Evolutionary conservation across 129 eudicot genomes (phyloP).

Genomic region (Flaveria bidentis): DNA sequence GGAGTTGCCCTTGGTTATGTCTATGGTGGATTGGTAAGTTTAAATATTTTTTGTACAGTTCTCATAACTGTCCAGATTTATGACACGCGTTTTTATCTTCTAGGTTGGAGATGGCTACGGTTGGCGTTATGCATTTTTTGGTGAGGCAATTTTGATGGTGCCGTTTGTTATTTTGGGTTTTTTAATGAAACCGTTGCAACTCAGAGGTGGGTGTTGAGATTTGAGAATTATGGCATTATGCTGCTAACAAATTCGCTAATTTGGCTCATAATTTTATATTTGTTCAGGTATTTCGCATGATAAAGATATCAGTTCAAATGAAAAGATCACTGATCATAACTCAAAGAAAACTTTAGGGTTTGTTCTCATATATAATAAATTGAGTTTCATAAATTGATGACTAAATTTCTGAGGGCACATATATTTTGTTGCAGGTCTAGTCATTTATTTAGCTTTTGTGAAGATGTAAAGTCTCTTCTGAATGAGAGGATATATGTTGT

Average conservation of each 20-base stretch:
- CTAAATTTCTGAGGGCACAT: background rate
- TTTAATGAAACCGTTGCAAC: conserved; percentile 70
- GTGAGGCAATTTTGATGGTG: conserved; percentile 71
- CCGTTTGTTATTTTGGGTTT: conserved; percentile 87
- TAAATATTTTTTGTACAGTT: background rate
- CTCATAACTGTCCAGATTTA: background rate
- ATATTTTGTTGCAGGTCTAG: conserved; percentile 44
- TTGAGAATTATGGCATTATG: background rate
- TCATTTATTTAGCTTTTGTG: conserved; percentile 40
- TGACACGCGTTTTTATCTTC: conserved; percentile 14
- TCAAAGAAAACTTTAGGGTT: conserved; percentile 42
- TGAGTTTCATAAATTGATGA: background rate
- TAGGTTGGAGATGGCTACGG: conserved; percentile 58
- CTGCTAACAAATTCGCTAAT: background rate
- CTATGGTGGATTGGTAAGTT: conserved; percentile 80
- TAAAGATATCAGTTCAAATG: conserved; percentile 32
- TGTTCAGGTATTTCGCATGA: conserved; percentile 30
- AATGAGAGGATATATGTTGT: conserved; percentile 65
- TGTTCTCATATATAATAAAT: conserved; percentile 20
- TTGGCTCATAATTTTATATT: conserved; percentile 14
- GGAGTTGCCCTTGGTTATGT: conserved; percentile 93
- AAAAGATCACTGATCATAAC: conserved; percentile 30
- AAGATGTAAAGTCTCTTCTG: conserved; percentile 66
- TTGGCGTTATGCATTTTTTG: conserved; percentile 81
- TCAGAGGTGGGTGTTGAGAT: conserved; percentile 54